These are phyloP conservation scores for Flueggea neowawraea DNA, from an alignment of 441 rosid species.

Conservation along the genomic window DNA sequence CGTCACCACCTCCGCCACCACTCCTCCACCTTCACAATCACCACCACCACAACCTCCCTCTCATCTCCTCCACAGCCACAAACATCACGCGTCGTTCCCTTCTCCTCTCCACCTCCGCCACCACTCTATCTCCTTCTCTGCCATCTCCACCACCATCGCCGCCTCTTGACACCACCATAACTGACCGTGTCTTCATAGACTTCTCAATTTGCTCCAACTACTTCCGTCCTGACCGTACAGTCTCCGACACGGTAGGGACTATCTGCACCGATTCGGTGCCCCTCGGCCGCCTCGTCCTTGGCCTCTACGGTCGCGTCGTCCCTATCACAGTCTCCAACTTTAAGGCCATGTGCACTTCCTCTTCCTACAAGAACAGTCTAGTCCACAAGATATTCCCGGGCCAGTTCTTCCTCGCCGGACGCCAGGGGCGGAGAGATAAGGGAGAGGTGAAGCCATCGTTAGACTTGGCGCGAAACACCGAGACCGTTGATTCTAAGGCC, in stretches of 20 bases:
- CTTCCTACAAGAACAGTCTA: constrained; percentile 66
- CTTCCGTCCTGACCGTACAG: constrained; percentile 58
- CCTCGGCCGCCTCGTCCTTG: constrained; percentile 77
- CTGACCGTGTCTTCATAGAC: constrained; percentile 84
- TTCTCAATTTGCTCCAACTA: constrained; percentile 76
- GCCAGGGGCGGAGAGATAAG: constrained; percentile 57
- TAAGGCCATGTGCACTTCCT: constrained; percentile 68
- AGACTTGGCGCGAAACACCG: constrained; percentile 51
- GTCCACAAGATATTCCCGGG: constrained; percentile 84
- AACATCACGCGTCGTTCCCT: constrained; percentile 33
- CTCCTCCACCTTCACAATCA: too few species aligned
- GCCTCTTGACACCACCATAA: constrained; percentile 59
- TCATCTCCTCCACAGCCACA: constrained; percentile 21
- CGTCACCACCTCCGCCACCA: too few species aligned
- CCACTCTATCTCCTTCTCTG: constrained; percentile 9
- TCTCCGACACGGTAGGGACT: constrained; percentile 36
- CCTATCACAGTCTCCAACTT: constrained; percentile 81
- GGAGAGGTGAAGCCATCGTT: constrained; percentile 47
- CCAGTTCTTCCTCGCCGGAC: constrained; percentile 68
- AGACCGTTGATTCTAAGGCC: constrained; percentile 62
- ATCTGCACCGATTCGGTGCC: constrained; percentile 53
- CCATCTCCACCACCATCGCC: constrained; percentile 26
- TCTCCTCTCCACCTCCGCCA: constrained; percentile 24
- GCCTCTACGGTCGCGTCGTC: constrained; percentile 74
- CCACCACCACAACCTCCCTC: constrained; percentile 28